Conservation (phyloP, 2,329 filamentous ascomycete genomes). For the Aspergillus costaricaensis region DNA sequence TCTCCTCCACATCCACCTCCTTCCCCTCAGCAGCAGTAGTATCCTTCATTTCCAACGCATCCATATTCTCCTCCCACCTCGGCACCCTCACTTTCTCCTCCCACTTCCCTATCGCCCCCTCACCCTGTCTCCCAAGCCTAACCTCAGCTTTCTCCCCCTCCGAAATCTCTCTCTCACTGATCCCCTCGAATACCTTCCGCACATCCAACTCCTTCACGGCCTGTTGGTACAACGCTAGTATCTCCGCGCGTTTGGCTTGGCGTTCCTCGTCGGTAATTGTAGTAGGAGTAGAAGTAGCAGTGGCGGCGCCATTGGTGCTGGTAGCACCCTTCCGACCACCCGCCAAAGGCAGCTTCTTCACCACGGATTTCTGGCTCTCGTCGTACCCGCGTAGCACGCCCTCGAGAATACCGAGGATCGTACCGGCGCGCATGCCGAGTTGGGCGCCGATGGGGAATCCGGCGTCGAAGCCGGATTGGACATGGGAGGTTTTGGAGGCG, state of each 20-base stretch:
- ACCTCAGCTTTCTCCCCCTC: conserved; percentile 31
- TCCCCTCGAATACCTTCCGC: conserved; percentile 60
- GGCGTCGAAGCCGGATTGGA: conserved; percentile 89
- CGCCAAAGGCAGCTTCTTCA: conserved; percentile 28
- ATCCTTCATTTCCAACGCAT: conserved; percentile 38
- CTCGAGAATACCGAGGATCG: conserved; percentile 74
- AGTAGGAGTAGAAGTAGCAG: background rate
- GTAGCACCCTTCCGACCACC: conserved; percentile 16
- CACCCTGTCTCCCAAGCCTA: conserved; percentile 31
- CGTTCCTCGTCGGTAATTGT: conserved; percentile 30
- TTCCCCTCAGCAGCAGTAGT: background rate
- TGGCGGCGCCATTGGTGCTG: background rate
- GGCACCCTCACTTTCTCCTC: conserved; percentile 35
- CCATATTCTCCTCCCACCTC: conserved; percentile 44
- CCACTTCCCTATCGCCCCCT: conserved; percentile 33
- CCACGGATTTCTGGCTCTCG: conserved; percentile 28
- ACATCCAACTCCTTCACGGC: conserved; percentile 64
- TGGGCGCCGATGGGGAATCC: conserved; percentile 83
- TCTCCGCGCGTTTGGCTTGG: conserved; percentile 36
- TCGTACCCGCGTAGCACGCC: conserved; percentile 57
- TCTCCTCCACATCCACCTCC: background rate
- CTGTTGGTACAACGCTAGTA: conserved; percentile 36
- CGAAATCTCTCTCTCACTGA: conserved; percentile 16
- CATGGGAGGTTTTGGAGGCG: conserved; percentile 69
- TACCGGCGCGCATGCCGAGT: conserved; percentile 73